Percentiles rank a stretch among this genome's conserved stretches.
Evolutionary conservation across 805 yeast genomes (phyloP).

Genomic region (Candida pseudoglaebosa): DNA sequence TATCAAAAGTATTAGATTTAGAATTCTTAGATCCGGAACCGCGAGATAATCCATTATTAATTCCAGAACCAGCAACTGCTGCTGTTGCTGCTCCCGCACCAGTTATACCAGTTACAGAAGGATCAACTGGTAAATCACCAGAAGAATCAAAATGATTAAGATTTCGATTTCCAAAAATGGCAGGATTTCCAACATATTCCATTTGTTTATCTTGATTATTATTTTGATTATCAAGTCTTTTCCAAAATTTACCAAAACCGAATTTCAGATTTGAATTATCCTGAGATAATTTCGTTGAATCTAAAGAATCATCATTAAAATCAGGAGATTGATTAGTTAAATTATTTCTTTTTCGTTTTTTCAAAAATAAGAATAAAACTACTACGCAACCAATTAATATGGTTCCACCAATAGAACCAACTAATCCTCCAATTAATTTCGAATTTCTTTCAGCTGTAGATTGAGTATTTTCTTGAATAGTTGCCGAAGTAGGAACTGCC

Average conservation of each 20-base stretch:
- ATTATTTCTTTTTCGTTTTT: slow-evolving; percentile 22
- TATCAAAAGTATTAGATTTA: slow-evolving; percentile 18
- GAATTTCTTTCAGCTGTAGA: slow-evolving; percentile 22
- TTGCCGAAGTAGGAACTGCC: slow-evolving; percentile 33
- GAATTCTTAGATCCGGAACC: slow-evolving; percentile 5
- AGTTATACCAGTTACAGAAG: background rate
- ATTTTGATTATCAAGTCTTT: background rate
- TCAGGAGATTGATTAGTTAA: slow-evolving; percentile 42
- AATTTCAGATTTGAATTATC: background rate
- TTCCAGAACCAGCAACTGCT: slow-evolving; percentile 6
- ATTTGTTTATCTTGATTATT: background rate
- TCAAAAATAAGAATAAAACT: slow-evolving; percentile 32
- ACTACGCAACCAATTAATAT: slow-evolving; percentile 37
- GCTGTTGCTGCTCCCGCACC: slow-evolving; percentile 6
- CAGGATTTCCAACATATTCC: background rate
- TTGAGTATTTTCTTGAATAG: slow-evolving; percentile 10
- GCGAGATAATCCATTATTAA: slow-evolving; percentile 2
- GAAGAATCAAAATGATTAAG: background rate
- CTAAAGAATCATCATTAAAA: slow-evolving; percentile 28
- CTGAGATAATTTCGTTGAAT: background rate
- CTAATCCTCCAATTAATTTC: slow-evolving; percentile 41
- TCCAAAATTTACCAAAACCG: background rate
- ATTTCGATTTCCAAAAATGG: background rate
- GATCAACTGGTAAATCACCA: background rate
- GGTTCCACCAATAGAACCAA: slow-evolving; percentile 46